Conservation (phyloP, 2,329 filamentous ascomycete genomes). For the Ophiostoma sp. region DNA sequence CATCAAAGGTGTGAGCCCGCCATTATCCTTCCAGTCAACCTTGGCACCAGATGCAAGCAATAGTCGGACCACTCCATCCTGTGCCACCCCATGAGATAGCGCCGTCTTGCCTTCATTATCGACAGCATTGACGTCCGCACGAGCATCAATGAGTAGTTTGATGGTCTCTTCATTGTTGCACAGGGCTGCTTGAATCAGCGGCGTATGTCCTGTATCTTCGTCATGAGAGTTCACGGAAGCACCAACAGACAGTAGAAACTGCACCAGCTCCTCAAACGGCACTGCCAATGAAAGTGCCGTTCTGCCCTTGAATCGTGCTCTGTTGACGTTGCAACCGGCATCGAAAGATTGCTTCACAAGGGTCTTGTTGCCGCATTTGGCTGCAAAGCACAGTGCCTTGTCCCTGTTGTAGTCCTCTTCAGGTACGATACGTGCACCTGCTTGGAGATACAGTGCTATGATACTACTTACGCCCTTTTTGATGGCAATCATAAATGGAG, state of each 20-base stretch:
- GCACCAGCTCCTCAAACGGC: neutral
- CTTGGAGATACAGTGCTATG: neutral
- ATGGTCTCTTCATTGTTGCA: no score
- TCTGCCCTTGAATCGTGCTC: neutral
- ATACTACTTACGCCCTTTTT: neutral
- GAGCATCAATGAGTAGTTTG: neutral
- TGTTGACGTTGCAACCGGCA: neutral
- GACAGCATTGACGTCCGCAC: slow-evolving; percentile 9
- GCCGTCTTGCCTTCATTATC: slow-evolving; percentile 24
- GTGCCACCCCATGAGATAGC: neutral
- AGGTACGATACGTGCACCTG: neutral
- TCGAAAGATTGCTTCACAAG: neutral
- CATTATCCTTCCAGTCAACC: neutral
- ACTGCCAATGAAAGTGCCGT: neutral
- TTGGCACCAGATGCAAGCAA: neutral
- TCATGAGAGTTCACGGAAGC: neutral
- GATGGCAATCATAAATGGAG: neutral
- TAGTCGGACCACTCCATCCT: neutral
- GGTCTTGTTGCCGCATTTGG: neutral
- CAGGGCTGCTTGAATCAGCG: neutral
- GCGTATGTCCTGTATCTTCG: neutral
- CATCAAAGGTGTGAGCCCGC: neutral
- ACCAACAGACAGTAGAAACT: neutral
- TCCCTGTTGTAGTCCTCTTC: neutral
- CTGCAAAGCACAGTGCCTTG: neutral